Conservation (phyloP, 352 stramenopile genomes). For the Blastocystis sp. region DNA sequence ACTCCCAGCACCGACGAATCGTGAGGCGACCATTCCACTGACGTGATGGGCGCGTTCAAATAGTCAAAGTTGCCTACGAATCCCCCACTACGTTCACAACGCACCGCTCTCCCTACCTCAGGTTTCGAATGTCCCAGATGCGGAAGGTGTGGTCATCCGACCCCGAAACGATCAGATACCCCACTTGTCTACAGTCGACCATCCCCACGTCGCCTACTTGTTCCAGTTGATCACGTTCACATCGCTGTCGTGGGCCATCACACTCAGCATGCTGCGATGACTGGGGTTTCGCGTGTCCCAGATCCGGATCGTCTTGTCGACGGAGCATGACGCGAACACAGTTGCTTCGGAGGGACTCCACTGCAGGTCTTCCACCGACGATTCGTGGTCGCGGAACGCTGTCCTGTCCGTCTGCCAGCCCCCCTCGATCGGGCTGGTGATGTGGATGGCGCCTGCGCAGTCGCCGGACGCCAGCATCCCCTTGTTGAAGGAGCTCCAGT, state of each 20-base stretch:
- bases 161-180: conserved; percentile 90
- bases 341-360: conserved; percentile 92
- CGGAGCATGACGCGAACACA: conserved; percentile 85
- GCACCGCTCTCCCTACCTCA: not conserved
- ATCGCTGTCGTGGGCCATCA: conserved; percentile 83
- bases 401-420: conserved; percentile 79
- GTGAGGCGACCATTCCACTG: conserved; percentile 96
- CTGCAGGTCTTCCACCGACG: conserved; percentile 93
- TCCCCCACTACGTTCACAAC: not conserved
- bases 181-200: conserved; percentile 70
- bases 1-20: conserved; percentile 95
- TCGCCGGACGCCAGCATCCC: conserved; percentile 87
- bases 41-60: conserved; percentile 86
- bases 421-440: conserved; percentile 69
- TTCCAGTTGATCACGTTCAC: conserved; percentile 99
- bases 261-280: conserved; percentile 81
- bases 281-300: conserved; percentile 87
- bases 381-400: conserved; percentile 81
- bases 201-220: conserved; percentile 65
- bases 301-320: conserved; percentile 86
- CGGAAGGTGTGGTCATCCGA: conserved; percentile 88
- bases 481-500: conserved; percentile 85
- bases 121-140: conserved; percentile 66
- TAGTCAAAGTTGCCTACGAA: conserved; percentile 62
- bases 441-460: conserved; percentile 90